Conservation (phyloP, 352 stramenopile genomes). For the Globisporangium polare region DNA sequence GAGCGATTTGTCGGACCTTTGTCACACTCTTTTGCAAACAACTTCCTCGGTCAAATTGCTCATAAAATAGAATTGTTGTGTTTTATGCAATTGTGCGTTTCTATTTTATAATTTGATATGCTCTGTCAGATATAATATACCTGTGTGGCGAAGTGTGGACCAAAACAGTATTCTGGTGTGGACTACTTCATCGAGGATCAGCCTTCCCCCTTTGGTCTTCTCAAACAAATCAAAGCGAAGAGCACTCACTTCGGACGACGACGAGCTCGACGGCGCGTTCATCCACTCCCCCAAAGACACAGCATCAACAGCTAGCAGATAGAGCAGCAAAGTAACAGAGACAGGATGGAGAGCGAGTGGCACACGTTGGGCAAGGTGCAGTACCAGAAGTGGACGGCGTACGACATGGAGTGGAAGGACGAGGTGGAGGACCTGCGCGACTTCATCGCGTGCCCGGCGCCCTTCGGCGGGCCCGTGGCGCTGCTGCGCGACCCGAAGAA, state of each 20-base stretch:
- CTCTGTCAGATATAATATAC: too few species aligned
- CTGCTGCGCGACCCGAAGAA: constrained; percentile 75
- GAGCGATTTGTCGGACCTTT: too few species aligned
- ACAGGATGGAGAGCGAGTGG: constrained; percentile 71
- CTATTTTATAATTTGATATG: too few species aligned
- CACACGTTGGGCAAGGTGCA: constrained; percentile 83
- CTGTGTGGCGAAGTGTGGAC: too few species aligned
- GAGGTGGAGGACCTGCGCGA: constrained; percentile 63
- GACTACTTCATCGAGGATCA: too few species aligned
- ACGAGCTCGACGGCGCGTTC: background rate
- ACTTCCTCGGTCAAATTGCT: too few species aligned
- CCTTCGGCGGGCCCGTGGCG: constrained; percentile 67
- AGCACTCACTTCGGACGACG: background rate
- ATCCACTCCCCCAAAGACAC: background rate
- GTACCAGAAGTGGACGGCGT: constrained; percentile 83
- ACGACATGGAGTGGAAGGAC: constrained; percentile 60
- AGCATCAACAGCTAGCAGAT: background rate
- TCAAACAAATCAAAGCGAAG: background rate
- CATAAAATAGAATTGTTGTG: too few species aligned
- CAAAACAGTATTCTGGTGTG: too few species aligned
- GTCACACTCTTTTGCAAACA: too few species aligned
- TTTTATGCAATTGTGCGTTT: too few species aligned
- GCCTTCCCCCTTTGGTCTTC: background rate
- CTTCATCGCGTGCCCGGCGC: constrained; percentile 51
- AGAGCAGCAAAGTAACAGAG: too few species aligned